These are phyloP conservation scores for Pseudisothecium myosuroides DNA, from an alignment of 225 moss, liverwort and hornwort genomes.

Conservation along the genomic window DNA sequence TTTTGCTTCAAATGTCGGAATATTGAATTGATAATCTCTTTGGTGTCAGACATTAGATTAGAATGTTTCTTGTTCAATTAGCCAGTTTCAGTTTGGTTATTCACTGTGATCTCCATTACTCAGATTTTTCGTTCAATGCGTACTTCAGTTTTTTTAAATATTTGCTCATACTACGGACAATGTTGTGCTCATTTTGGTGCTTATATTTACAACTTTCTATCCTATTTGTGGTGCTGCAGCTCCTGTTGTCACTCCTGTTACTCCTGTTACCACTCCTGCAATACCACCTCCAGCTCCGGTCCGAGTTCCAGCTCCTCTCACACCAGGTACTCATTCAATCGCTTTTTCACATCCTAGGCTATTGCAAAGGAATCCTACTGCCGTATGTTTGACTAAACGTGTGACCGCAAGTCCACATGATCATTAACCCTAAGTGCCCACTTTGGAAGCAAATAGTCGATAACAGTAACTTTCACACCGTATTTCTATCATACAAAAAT, in stretches of 20 bases:
- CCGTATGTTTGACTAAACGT: background rate
- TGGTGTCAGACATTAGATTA: background rate
- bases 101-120: background rate
- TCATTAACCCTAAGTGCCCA: background rate
- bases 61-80: background rate
- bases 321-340: background rate
- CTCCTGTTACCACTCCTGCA: background rate
- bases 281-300: background rate
- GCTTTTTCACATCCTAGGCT: background rate
- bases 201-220: background rate
- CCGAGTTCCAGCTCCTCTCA: background rate
- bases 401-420: background rate
- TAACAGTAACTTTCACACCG: background rate
- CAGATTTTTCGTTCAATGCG: background rate
- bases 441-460: background rate
- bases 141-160: background rate
- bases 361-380: background rate
- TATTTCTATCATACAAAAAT: background rate
- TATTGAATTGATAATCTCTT: background rate
- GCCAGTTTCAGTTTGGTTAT: background rate
- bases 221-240: background rate
- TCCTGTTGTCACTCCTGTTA: background rate
- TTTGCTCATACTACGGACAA: background rate
- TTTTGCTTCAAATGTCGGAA: background rate
- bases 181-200: background rate